Evolutionary conservation across 2,329 filamentous ascomycete genomes (phyloP).

Genomic region (Cercospora sp.): DNA sequence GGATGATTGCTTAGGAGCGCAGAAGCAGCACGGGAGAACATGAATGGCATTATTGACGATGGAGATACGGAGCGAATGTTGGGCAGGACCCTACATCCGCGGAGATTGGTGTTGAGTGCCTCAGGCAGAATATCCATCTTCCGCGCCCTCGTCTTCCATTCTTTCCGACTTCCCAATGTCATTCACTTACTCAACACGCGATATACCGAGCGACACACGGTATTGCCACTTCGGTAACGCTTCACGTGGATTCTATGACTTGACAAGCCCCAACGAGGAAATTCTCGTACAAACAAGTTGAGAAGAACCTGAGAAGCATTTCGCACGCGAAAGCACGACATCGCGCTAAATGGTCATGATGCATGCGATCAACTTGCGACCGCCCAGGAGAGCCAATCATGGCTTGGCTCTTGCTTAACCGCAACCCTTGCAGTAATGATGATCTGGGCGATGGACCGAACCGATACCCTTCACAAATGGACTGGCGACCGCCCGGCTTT

Average conservation of each 20-base stretch:
- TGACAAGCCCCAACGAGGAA: neutral
- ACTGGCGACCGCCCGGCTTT: neutral
- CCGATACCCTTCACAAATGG: neutral
- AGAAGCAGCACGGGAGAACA: no score
- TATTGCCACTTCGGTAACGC: neutral
- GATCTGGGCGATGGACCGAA: slow-evolving; percentile 10
- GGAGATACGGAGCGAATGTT: neutral
- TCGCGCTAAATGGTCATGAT: slow-evolving; percentile 3
- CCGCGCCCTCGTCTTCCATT: neutral
- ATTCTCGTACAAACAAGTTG: neutral
- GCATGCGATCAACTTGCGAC: slow-evolving; percentile 9
- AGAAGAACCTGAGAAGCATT: neutral
- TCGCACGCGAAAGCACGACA: slow-evolving; percentile 15
- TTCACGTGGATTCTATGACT: neutral
- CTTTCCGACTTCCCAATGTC: neutral
- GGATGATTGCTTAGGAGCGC: no score
- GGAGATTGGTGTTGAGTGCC: neutral
- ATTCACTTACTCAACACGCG: neutral
- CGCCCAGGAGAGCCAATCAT: slow-evolving; percentile 13
- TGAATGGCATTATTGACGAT: neutral
- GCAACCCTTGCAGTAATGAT: neutral
- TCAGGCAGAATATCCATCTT: neutral
- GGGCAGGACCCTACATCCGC: neutral
- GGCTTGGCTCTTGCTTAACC: slow-evolving; percentile 8
- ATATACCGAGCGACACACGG: neutral